Evolutionary conservation across 768 basidiomycete genomes (phyloP), one percentile per base, ranked within the genome.

Genomic region (Lepiota venenata): DNA sequence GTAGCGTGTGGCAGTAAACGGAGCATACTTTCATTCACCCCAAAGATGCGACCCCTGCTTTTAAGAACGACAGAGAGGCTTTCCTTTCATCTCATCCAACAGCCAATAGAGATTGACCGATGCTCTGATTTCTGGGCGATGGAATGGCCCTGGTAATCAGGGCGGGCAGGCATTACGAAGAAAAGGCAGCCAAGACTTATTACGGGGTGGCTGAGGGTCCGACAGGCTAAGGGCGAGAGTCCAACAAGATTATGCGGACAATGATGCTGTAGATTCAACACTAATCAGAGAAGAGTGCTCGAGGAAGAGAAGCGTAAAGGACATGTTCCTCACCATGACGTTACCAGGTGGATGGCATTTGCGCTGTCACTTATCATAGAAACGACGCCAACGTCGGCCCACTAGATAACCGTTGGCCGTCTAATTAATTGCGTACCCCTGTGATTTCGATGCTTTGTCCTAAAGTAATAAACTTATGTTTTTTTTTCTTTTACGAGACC

Each of bases 311-410:
- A 43, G 42, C 41, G 36, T 25, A 36, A 27, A 37, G n/a, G 41
- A 37, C 14, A 14, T 16, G 12, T 52, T n/a, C 36, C 27, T 14
- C 29, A 29, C 14, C 14, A 15, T 22, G 14, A 37, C 43, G 21
- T 45, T 47, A 47, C 45, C 36, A 47, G 40, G 51, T 37, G 45
- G 25, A 54, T 47, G 52, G 38, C 45, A 54, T 46, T 46, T 38
- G 27, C 52, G 20, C 44, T 54, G 52, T 54, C 52, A 54, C 39
- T 39, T 38, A 22, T 40, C 52, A 16, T 54, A 39, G 45, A 39
- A 54, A 54, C 38, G 37, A 40, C 16, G n/a, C 37, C 45, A 46
- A 43, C 25, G n/a, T 40, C 37, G 11, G 37, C 20, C 27, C 21
- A 32, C 22, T 32, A 14, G 51, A 36, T 20, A 44, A 37, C 15